Evolutionary conservation across 495 filamentous ascomycete species (phyloP).

Genomic region (Alectoria sarmentosa): DNA sequence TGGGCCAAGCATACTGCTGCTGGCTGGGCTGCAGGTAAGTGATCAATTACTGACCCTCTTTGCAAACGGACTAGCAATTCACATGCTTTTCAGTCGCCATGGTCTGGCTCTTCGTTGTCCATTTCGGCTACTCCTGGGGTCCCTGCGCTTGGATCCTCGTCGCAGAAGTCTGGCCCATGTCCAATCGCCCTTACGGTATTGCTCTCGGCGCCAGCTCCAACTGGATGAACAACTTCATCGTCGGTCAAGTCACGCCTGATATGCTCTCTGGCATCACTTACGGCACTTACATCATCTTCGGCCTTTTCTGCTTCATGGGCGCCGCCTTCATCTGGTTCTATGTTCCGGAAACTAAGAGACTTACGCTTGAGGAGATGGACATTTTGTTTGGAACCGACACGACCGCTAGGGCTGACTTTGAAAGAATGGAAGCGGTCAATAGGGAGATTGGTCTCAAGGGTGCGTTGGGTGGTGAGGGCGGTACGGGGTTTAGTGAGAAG

Average conservation of each 20-base stretch:
- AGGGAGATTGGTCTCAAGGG: constrained; percentile 43
- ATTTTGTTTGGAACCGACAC: constrained; percentile 30
- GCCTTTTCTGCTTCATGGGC: constrained; percentile 22
- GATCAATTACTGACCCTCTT: too few species aligned
- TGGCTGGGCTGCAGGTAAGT: constrained; percentile 31
- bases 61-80: too few species aligned
- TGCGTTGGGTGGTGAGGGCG: constrained; percentile 1
- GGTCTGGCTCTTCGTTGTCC: constrained; percentile 33
- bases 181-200: constrained; percentile 66
- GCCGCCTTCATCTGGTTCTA: constrained; percentile 31
- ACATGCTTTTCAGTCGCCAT: too few species aligned
- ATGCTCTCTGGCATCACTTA: constrained; percentile 46
- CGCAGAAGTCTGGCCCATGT: constrained; percentile 71
- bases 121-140: constrained; percentile 29
- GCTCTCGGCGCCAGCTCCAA: constrained; percentile 57
- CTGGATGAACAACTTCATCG: constrained; percentile 67
- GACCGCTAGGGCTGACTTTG: too few species aligned
- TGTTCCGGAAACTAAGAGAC: constrained; percentile 59
- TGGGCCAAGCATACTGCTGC: constrained; percentile 53
- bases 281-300: constrained; percentile 37
- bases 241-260: constrained; percentile 52
- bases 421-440: too few species aligned
- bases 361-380: constrained; percentile 47
- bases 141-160: constrained; percentile 62
- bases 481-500: constrained; percentile 1